Evolutionary conservation across 345 rosid species (phyloP).

Genomic region (Hypericum perforatum): DNA sequence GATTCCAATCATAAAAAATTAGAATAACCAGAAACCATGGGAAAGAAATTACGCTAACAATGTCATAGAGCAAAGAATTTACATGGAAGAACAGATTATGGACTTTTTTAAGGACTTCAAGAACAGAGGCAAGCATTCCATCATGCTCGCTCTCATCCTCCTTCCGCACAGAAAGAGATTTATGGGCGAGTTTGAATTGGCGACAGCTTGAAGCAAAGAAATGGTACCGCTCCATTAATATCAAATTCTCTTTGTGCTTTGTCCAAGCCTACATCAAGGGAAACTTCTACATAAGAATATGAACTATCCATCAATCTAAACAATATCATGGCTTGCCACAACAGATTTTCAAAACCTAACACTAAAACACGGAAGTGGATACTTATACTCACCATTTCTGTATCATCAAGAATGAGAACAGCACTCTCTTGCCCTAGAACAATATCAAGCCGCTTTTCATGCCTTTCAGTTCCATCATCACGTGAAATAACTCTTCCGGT

Average conservation of each 20-base stretch:
- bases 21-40: not conserved
- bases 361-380: not conserved
- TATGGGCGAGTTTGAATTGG: conserved; percentile 60
- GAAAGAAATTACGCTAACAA: not conserved
- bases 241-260: conserved; percentile 74
- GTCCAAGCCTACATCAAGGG: conserved; percentile 52
- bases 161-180: conserved; percentile 67
- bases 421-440: conserved; percentile 81
- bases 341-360: too few species aligned
- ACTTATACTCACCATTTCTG: conserved; percentile 56
- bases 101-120: conserved; percentile 42
- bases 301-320: not conserved
- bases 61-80: conserved; percentile 3
- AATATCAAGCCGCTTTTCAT: conserved; percentile 83
- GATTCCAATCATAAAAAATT: conserved; percentile 9
- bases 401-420: conserved; percentile 84
- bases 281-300: not conserved
- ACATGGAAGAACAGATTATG: conserved; percentile 62
- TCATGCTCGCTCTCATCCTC: conserved; percentile 65
- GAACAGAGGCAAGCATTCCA: conserved; percentile 71
- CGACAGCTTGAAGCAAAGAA: conserved; percentile 84
- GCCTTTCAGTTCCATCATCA: conserved; percentile 77
- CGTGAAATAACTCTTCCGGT: conserved; percentile 64
- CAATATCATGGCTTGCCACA: too few species aligned
- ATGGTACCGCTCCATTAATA: conserved; percentile 85